Conservation (phyloP, 2,329 filamentous ascomycete species). For the Cryoendolithus antarcticus region DNA sequence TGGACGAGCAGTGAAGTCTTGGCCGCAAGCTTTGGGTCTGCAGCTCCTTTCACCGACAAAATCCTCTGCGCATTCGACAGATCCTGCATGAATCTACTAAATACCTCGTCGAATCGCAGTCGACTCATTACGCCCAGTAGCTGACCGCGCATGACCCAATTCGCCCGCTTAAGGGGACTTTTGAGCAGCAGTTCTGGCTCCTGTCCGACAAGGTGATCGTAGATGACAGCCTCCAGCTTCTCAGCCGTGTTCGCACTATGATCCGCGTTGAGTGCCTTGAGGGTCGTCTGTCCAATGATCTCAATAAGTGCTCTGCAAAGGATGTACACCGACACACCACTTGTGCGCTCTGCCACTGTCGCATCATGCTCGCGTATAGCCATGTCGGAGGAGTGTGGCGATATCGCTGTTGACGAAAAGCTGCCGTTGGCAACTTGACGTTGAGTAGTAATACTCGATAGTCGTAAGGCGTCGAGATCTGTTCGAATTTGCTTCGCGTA, state of each 20-base stretch:
- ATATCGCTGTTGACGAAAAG: constrained; percentile 9
- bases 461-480: constrained; percentile 17
- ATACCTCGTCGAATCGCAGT: constrained; percentile 76
- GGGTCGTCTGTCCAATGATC: constrained; percentile 79
- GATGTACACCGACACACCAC: constrained; percentile 90
- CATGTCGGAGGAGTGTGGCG: constrained; percentile 16
- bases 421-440: constrained; percentile 5
- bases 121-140: constrained; percentile 93
- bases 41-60: constrained; percentile 55
- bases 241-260: constrained; percentile 77
- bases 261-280: constrained; percentile 51
- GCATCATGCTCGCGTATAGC: constrained; percentile 18
- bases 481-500: constrained; percentile 42
- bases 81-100: constrained; percentile 68
- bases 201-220: constrained; percentile 56
- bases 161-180: constrained; percentile 54
- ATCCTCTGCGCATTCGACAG: constrained; percentile 69
- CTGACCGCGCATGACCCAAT: constrained; percentile 90
- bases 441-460: constrained; percentile 10
- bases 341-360: constrained; percentile 55
- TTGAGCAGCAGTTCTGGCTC: constrained; percentile 5
- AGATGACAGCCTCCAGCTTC: constrained; percentile 89
- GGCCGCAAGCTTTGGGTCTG: constrained; percentile 58
- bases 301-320: constrained; percentile 88
- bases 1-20: constrained; percentile 78